These are phyloP conservation scores for Santalum album DNA, from an alignment of 164 flowering plant genomes.

Conservation along the genomic window DNA sequence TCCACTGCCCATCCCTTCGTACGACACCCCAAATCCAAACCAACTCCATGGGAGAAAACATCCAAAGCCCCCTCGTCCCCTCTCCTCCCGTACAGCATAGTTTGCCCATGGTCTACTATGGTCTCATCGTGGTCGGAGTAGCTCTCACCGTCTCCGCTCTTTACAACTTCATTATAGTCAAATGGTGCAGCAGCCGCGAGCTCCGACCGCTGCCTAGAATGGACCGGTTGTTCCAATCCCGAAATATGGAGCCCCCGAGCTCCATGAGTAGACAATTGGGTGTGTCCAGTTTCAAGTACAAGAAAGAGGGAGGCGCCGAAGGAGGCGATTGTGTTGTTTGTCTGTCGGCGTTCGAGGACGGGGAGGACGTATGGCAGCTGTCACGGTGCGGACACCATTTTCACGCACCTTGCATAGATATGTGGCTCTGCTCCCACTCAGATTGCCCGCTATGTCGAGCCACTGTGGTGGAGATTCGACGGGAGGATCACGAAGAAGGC, in stretches of 20 bases:
- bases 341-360: background rate
- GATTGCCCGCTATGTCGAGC: background rate
- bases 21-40: no score
- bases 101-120: slow-evolving; percentile 42
- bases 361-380: background rate
- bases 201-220: slow-evolving; percentile 2
- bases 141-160: slow-evolving; percentile 30
- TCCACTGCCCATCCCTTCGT: no score
- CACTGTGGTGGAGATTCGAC: background rate
- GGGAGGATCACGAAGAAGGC: background rate
- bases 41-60: background rate
- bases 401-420: background rate
- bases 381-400: background rate
- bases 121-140: slow-evolving; percentile 36
- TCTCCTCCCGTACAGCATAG: slow-evolving; percentile 6
- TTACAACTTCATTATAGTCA: slow-evolving; percentile 36
- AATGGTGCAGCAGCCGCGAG: slow-evolving; percentile 21
- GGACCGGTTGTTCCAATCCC: background rate
- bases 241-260: background rate
- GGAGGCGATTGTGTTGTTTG: background rate
- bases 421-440: background rate
- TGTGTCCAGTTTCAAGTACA: background rate
- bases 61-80: background rate
- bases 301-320: background rate
- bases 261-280: slow-evolving; percentile 4